phyloP scores from a whole-genome alignment of 257 asterid species.

The Primulina tabacum region DNA sequence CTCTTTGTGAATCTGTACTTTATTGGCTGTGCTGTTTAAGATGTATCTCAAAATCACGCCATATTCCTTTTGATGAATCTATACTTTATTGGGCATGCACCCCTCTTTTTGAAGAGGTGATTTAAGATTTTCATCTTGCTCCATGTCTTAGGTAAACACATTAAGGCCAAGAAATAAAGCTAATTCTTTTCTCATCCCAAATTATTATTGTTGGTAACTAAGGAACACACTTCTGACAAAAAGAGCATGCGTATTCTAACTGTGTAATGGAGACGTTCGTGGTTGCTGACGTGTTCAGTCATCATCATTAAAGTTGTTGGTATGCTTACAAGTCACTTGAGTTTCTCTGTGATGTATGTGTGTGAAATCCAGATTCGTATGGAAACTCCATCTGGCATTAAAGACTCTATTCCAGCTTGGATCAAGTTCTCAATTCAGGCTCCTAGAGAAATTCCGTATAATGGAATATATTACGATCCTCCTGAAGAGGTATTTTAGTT shows the following conservation, averaged over 20 bases:
- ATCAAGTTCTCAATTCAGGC: conserved; percentile 90
- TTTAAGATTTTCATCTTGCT: too few relatives aligned
- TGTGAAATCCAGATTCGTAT: conserved; percentile 76
- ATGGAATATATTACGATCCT: conserved; percentile 96
- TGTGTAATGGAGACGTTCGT: neutral
- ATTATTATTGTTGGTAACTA: neutral
- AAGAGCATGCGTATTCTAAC: neutral
- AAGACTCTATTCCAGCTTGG: conserved; percentile 99
- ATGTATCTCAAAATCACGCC: neutral
- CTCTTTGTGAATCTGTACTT: neutral
- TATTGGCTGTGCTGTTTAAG: neutral
- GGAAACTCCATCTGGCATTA: conserved; percentile 93
- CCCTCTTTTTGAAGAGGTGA: too few relatives aligned
- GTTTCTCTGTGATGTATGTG: conserved; percentile 5
- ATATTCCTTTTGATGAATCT: neutral
- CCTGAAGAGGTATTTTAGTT: conserved; percentile 72
- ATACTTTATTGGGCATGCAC: too few relatives aligned
- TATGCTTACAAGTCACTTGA: neutral
- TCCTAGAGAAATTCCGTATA: conserved; percentile 91
- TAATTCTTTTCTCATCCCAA: too few relatives aligned
- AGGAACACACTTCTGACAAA: neutral
- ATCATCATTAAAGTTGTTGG: neutral
- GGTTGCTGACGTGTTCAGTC: neutral
- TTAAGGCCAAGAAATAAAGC: too few relatives aligned
- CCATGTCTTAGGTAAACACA: too few relatives aligned